Evolutionary conservation across 208 protist genomes (phyloP), one percentile per base, ranked within the genome.

Genomic region (Phytomonas sp.): DNA sequence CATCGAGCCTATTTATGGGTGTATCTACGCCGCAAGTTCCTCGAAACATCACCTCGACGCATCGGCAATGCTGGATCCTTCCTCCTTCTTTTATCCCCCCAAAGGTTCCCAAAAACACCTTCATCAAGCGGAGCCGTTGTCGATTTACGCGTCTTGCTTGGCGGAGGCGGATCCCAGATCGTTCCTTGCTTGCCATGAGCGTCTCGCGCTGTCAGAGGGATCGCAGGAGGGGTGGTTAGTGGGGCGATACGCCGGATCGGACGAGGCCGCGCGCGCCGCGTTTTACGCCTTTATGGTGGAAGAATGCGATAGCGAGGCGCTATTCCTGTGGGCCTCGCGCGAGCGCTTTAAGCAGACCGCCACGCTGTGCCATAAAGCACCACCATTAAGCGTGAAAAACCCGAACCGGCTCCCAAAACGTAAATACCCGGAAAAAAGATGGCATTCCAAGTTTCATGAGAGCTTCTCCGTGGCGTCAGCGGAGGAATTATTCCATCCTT

Each of bases 311-410:
- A 17, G 33, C 29, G 79, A 89, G 70, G 65, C 20, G 23, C 63
- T 74, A 17, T 67, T 85, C 4, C 6, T n/a, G 7, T 80, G 70
- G 76, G 80, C 84, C 5, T 85, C 84, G 60, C 74, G 78, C 0
- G 78, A 89, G 68, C 84, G 84, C 5, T 89, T 75, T 34, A 72
- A 73, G 30, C 32, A 6, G 4, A 81, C 77, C 8, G 74, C 80
- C 11, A 82, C 79, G 17, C 70, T 85, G 67, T 73, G 67, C 26
- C 71, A 37, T 20, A 74, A 51, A 51, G 9, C 20, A 51, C 40
- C 4, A 51, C 40, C 40, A 2, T 51, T 51, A 51, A 51, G 61
- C 9, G 31, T 29, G n/a, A 62, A 51, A 2, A 80, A 66, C 68
- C 76, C 74, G 37, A 82, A 79, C 67, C 36, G 63, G 23, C 61